Evolutionary conservation across 2,329 filamentous ascomycete genomes (phyloP).

Genomic region (Thermochaetoides dissita): DNA sequence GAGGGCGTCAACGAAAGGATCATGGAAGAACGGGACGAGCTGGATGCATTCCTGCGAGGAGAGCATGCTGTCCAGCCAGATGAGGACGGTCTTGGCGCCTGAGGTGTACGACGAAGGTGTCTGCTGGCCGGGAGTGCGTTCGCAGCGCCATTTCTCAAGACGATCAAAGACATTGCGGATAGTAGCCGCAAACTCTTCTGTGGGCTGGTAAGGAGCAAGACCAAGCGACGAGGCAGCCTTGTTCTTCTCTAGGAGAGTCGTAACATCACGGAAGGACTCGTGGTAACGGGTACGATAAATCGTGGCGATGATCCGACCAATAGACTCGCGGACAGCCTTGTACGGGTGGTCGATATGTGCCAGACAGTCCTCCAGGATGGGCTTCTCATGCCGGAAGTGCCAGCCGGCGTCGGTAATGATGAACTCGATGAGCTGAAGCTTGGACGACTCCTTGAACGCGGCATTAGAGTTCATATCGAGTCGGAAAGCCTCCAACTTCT

Average conservation of each 20-base stretch:
- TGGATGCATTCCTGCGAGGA: conserved; percentile 87
- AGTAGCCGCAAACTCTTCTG: conserved; percentile 56
- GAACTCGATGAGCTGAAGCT: conserved; percentile 82
- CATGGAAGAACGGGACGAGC: conserved; percentile 79
- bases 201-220: conserved; percentile 67
- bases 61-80: conserved; percentile 86
- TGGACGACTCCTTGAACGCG: conserved; percentile 96
- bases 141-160: conserved; percentile 75
- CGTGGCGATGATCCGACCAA: conserved; percentile 74
- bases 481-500: conserved; percentile 69
- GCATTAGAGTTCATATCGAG: conserved; percentile 92
- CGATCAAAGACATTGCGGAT: conserved; percentile 63
- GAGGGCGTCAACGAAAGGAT: conserved; percentile 78
- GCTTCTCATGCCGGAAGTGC: conserved; percentile 87
- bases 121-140: conserved; percentile 76
- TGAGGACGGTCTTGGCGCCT: conserved; percentile 85
- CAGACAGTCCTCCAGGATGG: conserved; percentile 79
- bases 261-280: conserved; percentile 77
- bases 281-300: conserved; percentile 89
- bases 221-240: conserved; percentile 70
- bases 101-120: conserved; percentile 90
- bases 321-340: conserved; percentile 89
- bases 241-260: conserved; percentile 62
- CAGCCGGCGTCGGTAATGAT: conserved; percentile 78
- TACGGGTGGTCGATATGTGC: conserved; percentile 91